These are phyloP conservation scores for Kwoniella newhampshirensis DNA, from an alignment of 768 basidiomycete species.

Conservation along the genomic window DNA sequence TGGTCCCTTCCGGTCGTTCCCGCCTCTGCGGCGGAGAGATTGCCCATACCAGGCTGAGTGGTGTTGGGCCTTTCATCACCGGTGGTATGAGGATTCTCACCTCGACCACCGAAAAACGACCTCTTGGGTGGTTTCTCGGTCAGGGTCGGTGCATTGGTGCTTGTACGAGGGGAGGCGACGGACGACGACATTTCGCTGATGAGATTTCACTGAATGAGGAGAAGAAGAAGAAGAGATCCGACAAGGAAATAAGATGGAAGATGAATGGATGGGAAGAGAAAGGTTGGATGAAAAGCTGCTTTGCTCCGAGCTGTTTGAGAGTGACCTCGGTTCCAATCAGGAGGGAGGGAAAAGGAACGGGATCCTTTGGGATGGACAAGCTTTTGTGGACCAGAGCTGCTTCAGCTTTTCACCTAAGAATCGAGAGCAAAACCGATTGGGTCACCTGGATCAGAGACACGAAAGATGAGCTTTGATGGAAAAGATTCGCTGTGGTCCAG, in stretches of 20 bases:
- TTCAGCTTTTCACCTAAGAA: no score
- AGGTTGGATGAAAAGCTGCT: neutral
- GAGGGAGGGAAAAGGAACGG: neutral
- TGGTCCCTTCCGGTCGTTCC: neutral
- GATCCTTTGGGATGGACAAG: neutral
- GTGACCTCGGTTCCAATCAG: no score
- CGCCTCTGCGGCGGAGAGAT: neutral
- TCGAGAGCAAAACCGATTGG: no score
- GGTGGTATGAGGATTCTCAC: neutral
- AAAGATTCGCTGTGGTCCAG: no score
- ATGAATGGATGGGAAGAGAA: neutral
- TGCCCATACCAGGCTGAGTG: no score
- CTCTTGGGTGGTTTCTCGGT: conserved; percentile 10
- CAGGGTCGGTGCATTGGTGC: conserved; percentile 2
- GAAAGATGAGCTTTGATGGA: no score
- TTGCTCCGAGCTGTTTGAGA: no score
- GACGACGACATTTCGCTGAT: neutral
- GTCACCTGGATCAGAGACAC: no score
- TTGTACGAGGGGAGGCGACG: conserved; percentile 6
- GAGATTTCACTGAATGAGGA: neutral
- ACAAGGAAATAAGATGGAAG: neutral
- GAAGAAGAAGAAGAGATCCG: neutral
- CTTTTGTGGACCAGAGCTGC: no score
- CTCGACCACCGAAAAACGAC: conserved; percentile 16
- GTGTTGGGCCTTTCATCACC: neutral